Percentiles rank a stretch among this genome's conserved stretches.
These are phyloP conservation scores for Trypanosoma rangeli DNA, from an alignment of 208 protist genomes.

Conservation along the genomic window DNA sequence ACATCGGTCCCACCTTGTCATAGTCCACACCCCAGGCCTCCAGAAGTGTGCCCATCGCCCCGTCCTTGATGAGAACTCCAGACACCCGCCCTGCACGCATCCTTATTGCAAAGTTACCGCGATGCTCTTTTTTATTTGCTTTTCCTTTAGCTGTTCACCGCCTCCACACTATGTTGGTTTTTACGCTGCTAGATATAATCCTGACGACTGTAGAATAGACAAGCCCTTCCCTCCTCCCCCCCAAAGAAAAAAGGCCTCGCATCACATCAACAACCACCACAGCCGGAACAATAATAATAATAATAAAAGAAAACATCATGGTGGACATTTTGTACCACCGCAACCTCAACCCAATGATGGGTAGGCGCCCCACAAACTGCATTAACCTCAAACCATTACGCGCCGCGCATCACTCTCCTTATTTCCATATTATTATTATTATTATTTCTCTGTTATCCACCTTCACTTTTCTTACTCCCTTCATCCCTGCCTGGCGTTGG, in stretches of 20 bases:
- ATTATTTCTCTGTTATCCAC: not conserved
- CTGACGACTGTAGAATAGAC: not conserved
- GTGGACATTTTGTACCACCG: not conserved
- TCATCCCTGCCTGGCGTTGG: too few relatives aligned
- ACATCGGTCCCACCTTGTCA: slow-evolving; percentile 5
- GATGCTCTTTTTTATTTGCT: not conserved
- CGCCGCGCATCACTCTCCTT: not conserved
- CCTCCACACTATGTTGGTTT: not conserved
- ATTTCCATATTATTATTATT: not conserved
- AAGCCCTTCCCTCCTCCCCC: too few relatives aligned
- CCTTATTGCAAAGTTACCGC: not conserved
- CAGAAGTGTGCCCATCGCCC: slow-evolving; percentile 25
- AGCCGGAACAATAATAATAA: too few relatives aligned
- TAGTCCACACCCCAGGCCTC: slow-evolving; percentile 8
- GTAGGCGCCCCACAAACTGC: not conserved
- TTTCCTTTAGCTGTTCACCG: not conserved
- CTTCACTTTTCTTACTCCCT: too few relatives aligned
- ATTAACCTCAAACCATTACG: too few relatives aligned
- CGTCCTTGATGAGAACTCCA: slow-evolving; percentile 20
- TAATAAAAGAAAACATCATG: too few relatives aligned
- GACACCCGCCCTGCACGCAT: not conserved
- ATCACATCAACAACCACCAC: too few relatives aligned
- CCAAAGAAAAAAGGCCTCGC: not conserved
- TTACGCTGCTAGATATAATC: not conserved
- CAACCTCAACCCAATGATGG: not conserved